Conservation (phyloP, 768 basidiomycete genomes). For the Flagelloscypha sp. region DNA sequence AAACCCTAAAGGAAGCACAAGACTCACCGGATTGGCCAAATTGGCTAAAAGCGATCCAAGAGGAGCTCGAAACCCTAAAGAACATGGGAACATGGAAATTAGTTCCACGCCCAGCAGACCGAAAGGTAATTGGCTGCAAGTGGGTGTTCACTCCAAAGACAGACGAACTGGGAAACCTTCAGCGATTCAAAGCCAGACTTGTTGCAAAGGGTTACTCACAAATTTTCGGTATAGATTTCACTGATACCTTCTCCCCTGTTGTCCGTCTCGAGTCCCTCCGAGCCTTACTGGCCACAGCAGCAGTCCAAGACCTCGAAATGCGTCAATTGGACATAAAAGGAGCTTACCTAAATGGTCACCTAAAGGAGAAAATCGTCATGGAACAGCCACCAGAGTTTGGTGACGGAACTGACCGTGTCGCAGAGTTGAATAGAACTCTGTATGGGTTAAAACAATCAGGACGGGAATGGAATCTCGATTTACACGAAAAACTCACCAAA, state of each 20-base stretch:
- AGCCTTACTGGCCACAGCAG: slow-evolving; percentile 13
- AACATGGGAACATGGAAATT: slow-evolving; percentile 22
- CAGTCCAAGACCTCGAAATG: slow-evolving; percentile 12
- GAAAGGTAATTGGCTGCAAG: slow-evolving; percentile 19
- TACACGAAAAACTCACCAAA: slow-evolving; percentile 32
- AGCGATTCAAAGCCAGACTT: slow-evolving; percentile 21
- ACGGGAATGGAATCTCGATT: slow-evolving; percentile 20
- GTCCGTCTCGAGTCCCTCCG: slow-evolving; percentile 7
- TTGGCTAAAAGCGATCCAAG: background rate
- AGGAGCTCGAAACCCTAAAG: slow-evolving; percentile 16
- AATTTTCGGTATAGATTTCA: slow-evolving; percentile 18
- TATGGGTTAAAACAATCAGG: slow-evolving; percentile 18
- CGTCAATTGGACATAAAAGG: slow-evolving; percentile 11
- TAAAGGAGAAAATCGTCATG: slow-evolving; percentile 16
- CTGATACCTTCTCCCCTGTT: slow-evolving; percentile 15
- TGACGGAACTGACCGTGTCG: slow-evolving; percentile 3
- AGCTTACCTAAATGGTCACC: slow-evolving; percentile 14
- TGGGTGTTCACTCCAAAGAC: slow-evolving; percentile 29
- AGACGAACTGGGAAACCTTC: slow-evolving; percentile 22
- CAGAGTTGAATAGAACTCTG: slow-evolving; percentile 1
- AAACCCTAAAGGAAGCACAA: slow-evolving; percentile 17
- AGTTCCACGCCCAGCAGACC: slow-evolving; percentile 14
- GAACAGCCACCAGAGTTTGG: slow-evolving; percentile 12
- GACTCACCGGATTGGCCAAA: slow-evolving; percentile 3
- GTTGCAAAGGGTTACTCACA: slow-evolving; percentile 22